phyloP scores from a whole-genome alignment of 352 stramenopile species.

The Nannochloropsis limnetica region DNA sequence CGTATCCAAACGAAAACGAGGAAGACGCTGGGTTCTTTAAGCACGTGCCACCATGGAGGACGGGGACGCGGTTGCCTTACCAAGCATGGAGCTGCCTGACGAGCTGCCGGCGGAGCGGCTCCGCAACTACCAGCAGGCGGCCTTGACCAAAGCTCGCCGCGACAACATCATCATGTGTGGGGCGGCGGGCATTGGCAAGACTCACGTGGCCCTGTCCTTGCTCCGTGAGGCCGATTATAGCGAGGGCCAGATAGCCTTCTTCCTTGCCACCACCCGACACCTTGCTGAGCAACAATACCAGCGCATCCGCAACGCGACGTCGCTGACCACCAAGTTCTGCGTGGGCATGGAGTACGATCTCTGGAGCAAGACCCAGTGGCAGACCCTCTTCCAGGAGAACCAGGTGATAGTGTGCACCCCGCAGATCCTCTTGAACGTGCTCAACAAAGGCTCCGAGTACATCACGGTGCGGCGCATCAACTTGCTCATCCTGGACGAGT shows the following conservation, averaged over 20 bases:
- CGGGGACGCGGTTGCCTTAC: neutral
- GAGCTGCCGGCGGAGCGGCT: neutral
- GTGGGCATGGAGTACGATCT: slow-evolving; percentile 28
- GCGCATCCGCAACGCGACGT: neutral
- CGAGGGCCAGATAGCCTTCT: slow-evolving; percentile 24
- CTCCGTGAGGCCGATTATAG: slow-evolving; percentile 18
- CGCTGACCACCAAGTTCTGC: slow-evolving; percentile 3
- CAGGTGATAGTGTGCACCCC: slow-evolving; percentile 72
- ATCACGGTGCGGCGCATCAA: slow-evolving; percentile 66
- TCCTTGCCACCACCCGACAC: neutral
- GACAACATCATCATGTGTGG: slow-evolving; percentile 13
- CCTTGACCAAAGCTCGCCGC: neutral
- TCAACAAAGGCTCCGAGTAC: slow-evolving; percentile 65
- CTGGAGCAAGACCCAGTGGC: neutral
- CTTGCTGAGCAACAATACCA: slow-evolving; percentile 27
- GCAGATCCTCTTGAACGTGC: slow-evolving; percentile 68
- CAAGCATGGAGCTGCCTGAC: neutral
- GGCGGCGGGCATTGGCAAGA: slow-evolving; percentile 31
- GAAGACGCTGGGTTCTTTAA: neutral
- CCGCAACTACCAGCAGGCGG: slow-evolving; percentile 23
- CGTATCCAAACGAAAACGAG: neutral
- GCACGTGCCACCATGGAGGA: neutral
- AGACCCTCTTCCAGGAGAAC: slow-evolving; percentile 28
- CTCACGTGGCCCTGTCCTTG: slow-evolving; percentile 20
- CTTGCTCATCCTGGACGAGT: slow-evolving; percentile 76